Percentiles rank a stretch among this genome's conserved stretches.
phyloP scores from a whole-genome alignment of 108 stramenopile genomes.

The Nannochloropsis salina region DNA sequence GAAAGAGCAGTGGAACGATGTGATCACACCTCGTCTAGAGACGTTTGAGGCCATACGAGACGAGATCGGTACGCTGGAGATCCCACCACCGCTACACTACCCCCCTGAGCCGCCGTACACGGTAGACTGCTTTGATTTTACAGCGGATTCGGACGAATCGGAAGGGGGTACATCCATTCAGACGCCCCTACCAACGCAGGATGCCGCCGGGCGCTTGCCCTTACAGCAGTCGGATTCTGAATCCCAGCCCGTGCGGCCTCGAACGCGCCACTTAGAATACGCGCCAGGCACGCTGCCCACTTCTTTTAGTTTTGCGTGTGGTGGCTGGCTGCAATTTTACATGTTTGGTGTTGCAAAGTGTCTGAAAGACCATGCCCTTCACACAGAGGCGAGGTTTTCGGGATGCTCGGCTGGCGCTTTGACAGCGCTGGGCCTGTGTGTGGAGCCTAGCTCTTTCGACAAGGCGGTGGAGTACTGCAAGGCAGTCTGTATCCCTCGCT shows the following conservation, averaged over 20 bases:
- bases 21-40: background rate
- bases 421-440: slow-evolving; percentile 45
- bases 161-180: background rate
- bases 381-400: slow-evolving; percentile 42
- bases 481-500: slow-evolving; percentile 41
- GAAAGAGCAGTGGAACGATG: background rate
- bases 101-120: background rate
- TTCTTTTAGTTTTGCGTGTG: slow-evolving; percentile 50
- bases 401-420: slow-evolving; percentile 56
- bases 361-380: slow-evolving; percentile 42
- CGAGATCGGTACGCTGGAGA: background rate
- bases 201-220: background rate
- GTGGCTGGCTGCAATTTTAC: slow-evolving; percentile 57
- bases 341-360: slow-evolving; percentile 56
- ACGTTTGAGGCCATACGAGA: background rate
- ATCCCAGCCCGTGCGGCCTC: background rate
- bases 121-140: slow-evolving; percentile 13
- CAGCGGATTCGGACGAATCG: background rate
- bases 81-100: background rate
- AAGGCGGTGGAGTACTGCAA: slow-evolving; percentile 48
- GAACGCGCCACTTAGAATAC: background rate
- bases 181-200: background rate
- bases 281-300: background rate
- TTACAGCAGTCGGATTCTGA: background rate
- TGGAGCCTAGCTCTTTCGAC: slow-evolving; percentile 42